phyloP scores from a whole-genome alignment of 805 yeast species.

The Myxozyma melibiosi region DNA sequence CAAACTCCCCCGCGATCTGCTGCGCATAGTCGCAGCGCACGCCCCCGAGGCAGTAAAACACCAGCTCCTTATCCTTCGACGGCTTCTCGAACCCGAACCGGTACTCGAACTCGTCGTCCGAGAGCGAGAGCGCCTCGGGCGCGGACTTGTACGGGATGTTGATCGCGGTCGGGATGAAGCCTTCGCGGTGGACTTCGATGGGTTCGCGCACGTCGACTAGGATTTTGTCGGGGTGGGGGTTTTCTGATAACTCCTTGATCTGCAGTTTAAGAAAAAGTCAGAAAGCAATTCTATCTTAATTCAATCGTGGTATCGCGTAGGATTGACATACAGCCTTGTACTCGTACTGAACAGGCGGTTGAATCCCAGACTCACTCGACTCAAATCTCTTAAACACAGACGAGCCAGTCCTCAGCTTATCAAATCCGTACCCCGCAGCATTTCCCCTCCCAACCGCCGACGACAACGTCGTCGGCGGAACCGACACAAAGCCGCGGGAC shows the following conservation, averaged over 20 bases:
- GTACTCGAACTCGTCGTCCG: conserved; percentile 76
- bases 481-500: neutral
- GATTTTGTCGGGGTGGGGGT: conserved; percentile 38
- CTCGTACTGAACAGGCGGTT: conserved; percentile 17
- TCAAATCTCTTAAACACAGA: conserved; percentile 4
- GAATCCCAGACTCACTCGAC: neutral
- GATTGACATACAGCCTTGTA: conserved; percentile 24
- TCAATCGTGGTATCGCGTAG: neutral
- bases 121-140: conserved; percentile 87
- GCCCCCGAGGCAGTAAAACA: conserved; percentile 92
- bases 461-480: too few relatives aligned
- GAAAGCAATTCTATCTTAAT: neutral
- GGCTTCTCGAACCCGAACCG: conserved; percentile 86
- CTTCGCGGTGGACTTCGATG: conserved; percentile 61
- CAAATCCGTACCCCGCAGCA: neutral
- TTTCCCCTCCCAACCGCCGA: neutral
- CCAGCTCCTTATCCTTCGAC: conserved; percentile 62
- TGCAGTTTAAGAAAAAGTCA: neutral
- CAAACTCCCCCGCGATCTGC: conserved; percentile 87
- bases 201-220: conserved; percentile 94
- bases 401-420: neutral
- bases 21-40: conserved; percentile 89
- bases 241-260: conserved; percentile 24
- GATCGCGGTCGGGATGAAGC: conserved; percentile 80
- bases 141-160: conserved; percentile 88